Conservation (phyloP, 352 stramenopile species). For the Phytophthora constricta region DNA sequence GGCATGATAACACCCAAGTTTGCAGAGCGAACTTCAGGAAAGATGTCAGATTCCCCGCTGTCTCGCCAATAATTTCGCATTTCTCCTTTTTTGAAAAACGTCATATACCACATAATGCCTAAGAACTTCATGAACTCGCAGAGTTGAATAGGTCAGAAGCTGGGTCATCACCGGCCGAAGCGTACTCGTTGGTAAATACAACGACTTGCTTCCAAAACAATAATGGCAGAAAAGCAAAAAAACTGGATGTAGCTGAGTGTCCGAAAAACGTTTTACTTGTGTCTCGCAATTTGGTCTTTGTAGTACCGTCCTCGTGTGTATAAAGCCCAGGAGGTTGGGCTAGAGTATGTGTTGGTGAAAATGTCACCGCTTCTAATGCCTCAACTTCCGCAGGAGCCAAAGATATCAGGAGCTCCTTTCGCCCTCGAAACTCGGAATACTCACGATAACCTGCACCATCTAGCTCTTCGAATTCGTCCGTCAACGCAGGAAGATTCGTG, state of each 20-base stretch:
- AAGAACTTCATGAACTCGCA: no score
- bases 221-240: conserved; percentile 8
- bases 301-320: conserved; percentile 1
- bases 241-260: conserved; percentile 2
- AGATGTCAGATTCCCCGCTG: conserved; percentile 21
- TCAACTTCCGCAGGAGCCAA: conserved; percentile 1
- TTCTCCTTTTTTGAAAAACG: conserved; percentile 37
- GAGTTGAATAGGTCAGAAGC: no score
- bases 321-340: neutral
- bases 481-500: neutral
- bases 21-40: neutral
- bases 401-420: neutral
- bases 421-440: neutral
- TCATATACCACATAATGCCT: no score
- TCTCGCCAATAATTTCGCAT: conserved; percentile 39
- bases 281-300: neutral
- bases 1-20: conserved; percentile 28
- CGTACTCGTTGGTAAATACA: no score
- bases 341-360: neutral
- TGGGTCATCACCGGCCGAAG: no score
- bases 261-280: neutral
- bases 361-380: conserved; percentile 1
- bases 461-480: conserved; percentile 8
- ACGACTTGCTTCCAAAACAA: conserved; percentile 13
- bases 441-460: neutral